A percentile compares a stretch with the other conserved stretches of the same genome.
Evolutionary conservation across 164 flowering plant species (phyloP).

Genomic region (Vitis rotundifolia): DNA sequence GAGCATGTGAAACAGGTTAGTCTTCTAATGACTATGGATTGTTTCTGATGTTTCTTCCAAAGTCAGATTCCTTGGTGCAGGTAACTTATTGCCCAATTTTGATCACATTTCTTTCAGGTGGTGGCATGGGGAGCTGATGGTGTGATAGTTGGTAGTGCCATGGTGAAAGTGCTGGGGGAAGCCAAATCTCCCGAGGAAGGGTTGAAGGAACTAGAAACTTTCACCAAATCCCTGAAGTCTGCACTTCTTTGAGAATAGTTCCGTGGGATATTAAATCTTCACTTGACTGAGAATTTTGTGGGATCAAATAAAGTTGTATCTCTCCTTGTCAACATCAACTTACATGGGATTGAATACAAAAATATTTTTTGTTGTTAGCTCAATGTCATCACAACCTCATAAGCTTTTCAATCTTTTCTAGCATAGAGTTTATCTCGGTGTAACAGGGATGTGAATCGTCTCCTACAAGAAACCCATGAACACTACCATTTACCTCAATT

Average conservation of each 20-base stretch:
- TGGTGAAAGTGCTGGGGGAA: slow-evolving; percentile 74
- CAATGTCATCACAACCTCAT: slow-evolving; percentile 4
- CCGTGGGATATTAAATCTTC: background rate
- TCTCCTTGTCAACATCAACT: background rate
- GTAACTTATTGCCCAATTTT: background rate
- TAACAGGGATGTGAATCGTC: slow-evolving; percentile 7
- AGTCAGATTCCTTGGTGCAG: background rate
- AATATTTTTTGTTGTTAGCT: background rate
- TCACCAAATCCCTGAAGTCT: slow-evolving; percentile 66
- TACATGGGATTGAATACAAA: background rate
- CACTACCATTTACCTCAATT: slow-evolving; percentile 12
- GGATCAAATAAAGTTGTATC: background rate
- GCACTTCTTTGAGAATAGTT: slow-evolving; percentile 48
- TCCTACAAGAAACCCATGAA: slow-evolving; percentile 21
- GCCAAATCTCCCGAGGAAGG: slow-evolving; percentile 84
- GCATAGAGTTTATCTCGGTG: slow-evolving; percentile 7
- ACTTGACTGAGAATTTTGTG: too few relatives aligned
- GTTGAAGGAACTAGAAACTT: slow-evolving; percentile 65
- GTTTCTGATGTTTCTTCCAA: background rate
- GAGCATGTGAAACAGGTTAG: slow-evolving; percentile 90
- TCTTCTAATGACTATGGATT: background rate
- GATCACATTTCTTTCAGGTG: slow-evolving; percentile 43
- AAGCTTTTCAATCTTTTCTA: slow-evolving; percentile 14
- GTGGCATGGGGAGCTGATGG: slow-evolving; percentile 98
- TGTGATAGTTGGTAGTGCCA: slow-evolving; percentile 94